Evolutionary conservation across 768 basidiomycete genomes (phyloP).

Genomic region (Chalciporus pseudorubinellus): DNA sequence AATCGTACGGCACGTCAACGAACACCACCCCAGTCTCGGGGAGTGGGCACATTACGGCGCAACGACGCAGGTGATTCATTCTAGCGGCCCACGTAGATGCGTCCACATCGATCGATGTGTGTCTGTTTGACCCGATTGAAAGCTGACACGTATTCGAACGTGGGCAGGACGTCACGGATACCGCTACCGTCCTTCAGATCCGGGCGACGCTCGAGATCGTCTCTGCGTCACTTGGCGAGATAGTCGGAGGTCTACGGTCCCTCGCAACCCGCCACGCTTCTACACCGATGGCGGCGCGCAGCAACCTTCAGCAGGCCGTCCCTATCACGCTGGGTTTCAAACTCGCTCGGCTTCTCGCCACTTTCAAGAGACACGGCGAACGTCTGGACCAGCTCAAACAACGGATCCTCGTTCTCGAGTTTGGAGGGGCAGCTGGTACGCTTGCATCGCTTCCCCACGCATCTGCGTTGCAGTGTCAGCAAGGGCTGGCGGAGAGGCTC

Average conservation of each 20-base stretch:
- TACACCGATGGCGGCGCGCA: slow-evolving; percentile 46
- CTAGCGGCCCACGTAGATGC: no score
- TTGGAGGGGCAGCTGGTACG: slow-evolving; percentile 46
- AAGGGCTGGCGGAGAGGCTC: slow-evolving; percentile 17
- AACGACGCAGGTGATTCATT: slow-evolving; percentile 41
- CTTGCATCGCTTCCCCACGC: slow-evolving; percentile 43
- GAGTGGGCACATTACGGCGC: slow-evolving; percentile 51
- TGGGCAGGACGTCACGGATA: slow-evolving; percentile 48
- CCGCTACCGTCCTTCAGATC: slow-evolving; percentile 43
- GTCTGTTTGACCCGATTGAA: neutral
- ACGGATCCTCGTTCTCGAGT: slow-evolving; percentile 42
- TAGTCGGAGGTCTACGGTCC: slow-evolving; percentile 28
- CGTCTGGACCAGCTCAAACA: slow-evolving; percentile 37
- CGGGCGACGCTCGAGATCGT: slow-evolving; percentile 38
- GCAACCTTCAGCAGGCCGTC: slow-evolving; percentile 48
- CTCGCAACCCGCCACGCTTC: slow-evolving; percentile 33
- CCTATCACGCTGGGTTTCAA: slow-evolving; percentile 49
- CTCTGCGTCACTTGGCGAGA: slow-evolving; percentile 27
- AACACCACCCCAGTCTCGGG: slow-evolving; percentile 33
- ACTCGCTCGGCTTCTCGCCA: slow-evolving; percentile 42
- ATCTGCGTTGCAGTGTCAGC: slow-evolving; percentile 27
- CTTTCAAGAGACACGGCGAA: slow-evolving; percentile 40
- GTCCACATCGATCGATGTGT: neutral
- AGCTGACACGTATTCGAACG: neutral
- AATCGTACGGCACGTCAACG: slow-evolving; percentile 39